phyloP scores from a whole-genome alignment of 169 alveolate species.

The Perkinsus marinus region DNA sequence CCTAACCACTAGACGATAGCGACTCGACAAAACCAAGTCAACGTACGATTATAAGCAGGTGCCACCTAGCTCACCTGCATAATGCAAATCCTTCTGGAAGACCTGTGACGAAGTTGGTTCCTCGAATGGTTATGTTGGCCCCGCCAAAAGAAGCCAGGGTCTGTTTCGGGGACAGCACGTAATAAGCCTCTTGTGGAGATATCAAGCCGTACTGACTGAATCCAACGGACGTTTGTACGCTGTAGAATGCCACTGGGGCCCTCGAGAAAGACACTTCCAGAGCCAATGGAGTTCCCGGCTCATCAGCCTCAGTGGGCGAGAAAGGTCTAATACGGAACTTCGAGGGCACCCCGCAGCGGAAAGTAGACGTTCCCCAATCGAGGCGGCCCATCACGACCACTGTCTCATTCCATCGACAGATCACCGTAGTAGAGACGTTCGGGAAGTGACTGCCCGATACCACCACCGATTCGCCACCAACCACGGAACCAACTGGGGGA shows the following conservation, averaged over 20 bases:
- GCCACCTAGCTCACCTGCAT: not conserved
- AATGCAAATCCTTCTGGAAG: not conserved
- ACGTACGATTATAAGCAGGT: too few species aligned
- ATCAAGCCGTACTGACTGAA: not conserved
- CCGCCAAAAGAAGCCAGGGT: not conserved
- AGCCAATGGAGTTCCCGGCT: not conserved
- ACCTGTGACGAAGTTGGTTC: not conserved
- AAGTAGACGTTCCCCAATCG: not conserved
- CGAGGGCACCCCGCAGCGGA: not conserved
- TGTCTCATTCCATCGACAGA: not conserved
- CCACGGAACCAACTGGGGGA: not conserved
- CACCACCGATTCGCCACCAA: not conserved
- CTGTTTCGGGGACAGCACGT: not conserved
- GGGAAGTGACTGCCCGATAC: not conserved
- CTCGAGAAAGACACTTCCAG: not conserved
- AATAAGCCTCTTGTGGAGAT: not conserved
- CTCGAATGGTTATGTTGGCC: not conserved
- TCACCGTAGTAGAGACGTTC: not conserved
- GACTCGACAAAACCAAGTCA: not conserved
- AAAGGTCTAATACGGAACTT: not conserved
- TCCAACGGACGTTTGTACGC: not conserved
- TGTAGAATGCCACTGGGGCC: not conserved
- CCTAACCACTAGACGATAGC: not conserved
- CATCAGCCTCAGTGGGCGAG: not conserved
- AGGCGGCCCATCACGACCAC: not conserved